Base-by-base conservation (phyloP, 306 rosid genomes). In the Ormosia semicastrata region DNA sequence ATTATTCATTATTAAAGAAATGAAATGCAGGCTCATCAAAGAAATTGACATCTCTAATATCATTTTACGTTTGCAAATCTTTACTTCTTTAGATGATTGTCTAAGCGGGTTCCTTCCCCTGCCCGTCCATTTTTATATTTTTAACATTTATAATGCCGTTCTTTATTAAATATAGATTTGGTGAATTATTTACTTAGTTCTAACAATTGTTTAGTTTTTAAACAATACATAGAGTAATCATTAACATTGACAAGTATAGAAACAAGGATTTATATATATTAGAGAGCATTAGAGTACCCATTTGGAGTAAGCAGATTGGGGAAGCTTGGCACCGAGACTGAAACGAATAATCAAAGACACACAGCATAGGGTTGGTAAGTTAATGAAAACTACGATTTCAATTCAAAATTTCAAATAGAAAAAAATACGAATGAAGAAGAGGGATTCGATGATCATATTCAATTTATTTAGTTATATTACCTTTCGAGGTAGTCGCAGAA, bases 401-500 rank as follows among this genome's bases (percentile, higher is more conserved):
- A 66, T n/a, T n/a, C n/a, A n/a, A n/a, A n/a, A n/a, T 41, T 1
- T 10, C 3, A 7, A 8, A 43, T 1, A 43, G 3, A 43, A 43
- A 43, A 7, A 43, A 2, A 40, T 40, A 6, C 8, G 47, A 49
- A 49, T 1, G 10, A 41, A 58, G 41, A 15, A 41, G 58, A 64
- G 80, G 66, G 56, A 78, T 14, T 44, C 2, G 14, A 13, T 7
- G 6, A 57, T 24, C 24, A 1, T 24, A 43, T 43, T n/a, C 1
- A 13, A 52, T 12, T 3, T 11, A 7, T 14, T 60, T 24, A 0
- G 24, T 24, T 24, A 24, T 24, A 24, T 24, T 57, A 92, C 98
- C 97, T 94, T 58, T 92, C 90, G 54, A 94, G 89, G 53, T 90
- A 94, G 11, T 94, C 98, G 80, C 98, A 95, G 95, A 94, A 94